Evolutionary conservation across 75 land plant genomes (phyloP), one percentile per base, ranked within the genome.

Genomic region (Cunninghamia lanceolata): DNA sequence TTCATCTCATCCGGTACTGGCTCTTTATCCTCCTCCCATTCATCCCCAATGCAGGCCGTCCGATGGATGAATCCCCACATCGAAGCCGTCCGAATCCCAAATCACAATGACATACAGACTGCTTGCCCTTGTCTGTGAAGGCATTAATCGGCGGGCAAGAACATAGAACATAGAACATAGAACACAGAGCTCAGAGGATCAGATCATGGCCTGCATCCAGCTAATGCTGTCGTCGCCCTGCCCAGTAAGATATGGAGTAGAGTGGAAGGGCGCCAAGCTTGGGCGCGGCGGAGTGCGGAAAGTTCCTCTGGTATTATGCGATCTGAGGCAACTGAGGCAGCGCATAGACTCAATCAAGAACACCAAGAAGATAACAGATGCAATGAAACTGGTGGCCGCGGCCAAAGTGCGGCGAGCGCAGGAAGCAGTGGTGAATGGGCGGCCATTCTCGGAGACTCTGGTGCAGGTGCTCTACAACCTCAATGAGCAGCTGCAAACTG

Each of bases 301-400:
- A 10, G 30, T 13, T 40, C 82, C 85, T 3, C 83, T 85, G 28
- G 86, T 90, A 6, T 87, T 81, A 3, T 93, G 94, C 73, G 87
- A 92, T 40, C 83, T 94, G 68, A 91, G 94, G 68, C 90, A 90
- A 32, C 88, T 95, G 15, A 85, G 92, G 13, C 87, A 90, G 10
- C 89, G 96, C 32, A 95, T 95, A 68, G 83, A 84, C 25, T 84
- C 94, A 0, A 94, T 94, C 25, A 93, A 93, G 84, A 94, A 87
- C 89, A 94, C 95, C 43, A 90, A 95, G 89, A 94, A 94, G 82
- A 91, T 95, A 78, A 94, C 96, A 15, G 95, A 95, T 52, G 96
- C 96, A 16, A 95, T 94, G 94, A 95, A 94, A 91, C 94, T 95
- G 5, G 95, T 95, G 63, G 95, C 96, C 6, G 95, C 95, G 0